Conservation (phyloP, 78 protist genomes). For the Dictyostelium intermedium region DNA sequence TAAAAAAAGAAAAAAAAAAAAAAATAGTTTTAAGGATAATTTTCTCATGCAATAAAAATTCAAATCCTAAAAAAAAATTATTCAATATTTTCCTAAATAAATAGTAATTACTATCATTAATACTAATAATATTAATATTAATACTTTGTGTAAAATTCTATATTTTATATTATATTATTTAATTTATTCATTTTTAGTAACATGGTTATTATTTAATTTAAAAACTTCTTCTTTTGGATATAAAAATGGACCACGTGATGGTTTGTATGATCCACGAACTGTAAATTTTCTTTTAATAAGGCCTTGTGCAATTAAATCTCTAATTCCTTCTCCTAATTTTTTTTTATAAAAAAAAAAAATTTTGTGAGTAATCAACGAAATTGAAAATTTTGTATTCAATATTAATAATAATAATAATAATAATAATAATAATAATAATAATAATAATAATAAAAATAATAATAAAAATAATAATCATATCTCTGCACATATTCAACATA, state of each 20-base stretch:
- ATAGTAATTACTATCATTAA: too few species aligned
- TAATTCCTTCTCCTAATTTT: conserved; percentile 53
- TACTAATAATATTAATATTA: neutral
- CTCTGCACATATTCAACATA: neutral
- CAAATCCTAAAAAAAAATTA: too few species aligned
- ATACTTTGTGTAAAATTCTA: neutral
- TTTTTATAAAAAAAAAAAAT: neutral
- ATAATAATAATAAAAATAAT: neutral
- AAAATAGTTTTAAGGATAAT: too few species aligned
- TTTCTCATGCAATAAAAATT: too few species aligned
- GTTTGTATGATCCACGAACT: conserved; percentile 34
- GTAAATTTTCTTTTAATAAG: conserved; percentile 63
- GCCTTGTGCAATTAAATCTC: conserved; percentile 58
- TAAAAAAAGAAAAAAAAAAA: neutral
- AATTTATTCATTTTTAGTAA: neutral
- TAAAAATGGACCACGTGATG: conserved; percentile 62
- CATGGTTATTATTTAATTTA: conserved; percentile 4
- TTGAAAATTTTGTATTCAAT: too few species aligned
- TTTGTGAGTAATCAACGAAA: too few species aligned
- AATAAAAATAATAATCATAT: neutral
- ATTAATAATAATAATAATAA: too few species aligned
- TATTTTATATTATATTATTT: neutral
- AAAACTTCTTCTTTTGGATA: conserved; percentile 18
- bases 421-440: neutral
- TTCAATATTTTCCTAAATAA: too few species aligned